These are phyloP conservation scores for Cladorrhinum samala DNA, from an alignment of 495 filamentous ascomycete genomes.

Conservation along the genomic window DNA sequence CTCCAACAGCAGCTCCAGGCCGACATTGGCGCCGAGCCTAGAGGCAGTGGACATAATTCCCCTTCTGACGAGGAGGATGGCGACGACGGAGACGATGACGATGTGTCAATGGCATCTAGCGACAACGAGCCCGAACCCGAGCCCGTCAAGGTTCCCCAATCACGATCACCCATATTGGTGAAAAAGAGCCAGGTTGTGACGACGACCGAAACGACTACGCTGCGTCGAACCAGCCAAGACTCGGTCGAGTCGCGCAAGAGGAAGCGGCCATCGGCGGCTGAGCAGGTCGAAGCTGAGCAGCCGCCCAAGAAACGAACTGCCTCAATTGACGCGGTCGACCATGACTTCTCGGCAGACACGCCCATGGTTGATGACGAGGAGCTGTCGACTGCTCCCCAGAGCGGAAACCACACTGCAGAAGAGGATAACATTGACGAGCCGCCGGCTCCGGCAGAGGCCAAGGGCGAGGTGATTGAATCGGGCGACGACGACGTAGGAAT, in stretches of 20 bases:
- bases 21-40: slow-evolving; percentile 29
- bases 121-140: slow-evolving; percentile 28
- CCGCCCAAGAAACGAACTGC: slow-evolving; percentile 54
- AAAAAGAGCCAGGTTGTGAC: slow-evolving; percentile 23
- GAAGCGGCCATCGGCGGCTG: slow-evolving; percentile 42
- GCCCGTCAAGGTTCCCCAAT: slow-evolving; percentile 9
- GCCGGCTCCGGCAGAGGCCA: slow-evolving; percentile 12
- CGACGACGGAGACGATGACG: slow-evolving; percentile 34
- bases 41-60: slow-evolving; percentile 33
- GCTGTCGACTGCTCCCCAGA: slow-evolving; percentile 33
- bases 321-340: slow-evolving; percentile 33
- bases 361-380: slow-evolving; percentile 39
- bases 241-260: slow-evolving; percentile 44
- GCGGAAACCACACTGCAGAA: slow-evolving; percentile 36
- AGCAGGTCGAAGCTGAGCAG: slow-evolving; percentile 43
- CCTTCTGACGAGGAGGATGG: slow-evolving; percentile 42
- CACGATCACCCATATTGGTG: slow-evolving; percentile 18
- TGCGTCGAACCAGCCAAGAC: slow-evolving; percentile 13
- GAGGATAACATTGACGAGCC: slow-evolving; percentile 31
- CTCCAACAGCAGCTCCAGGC: slow-evolving; percentile 44
- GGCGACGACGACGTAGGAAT: slow-evolving; percentile 23
- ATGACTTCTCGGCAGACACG: slow-evolving; percentile 29
- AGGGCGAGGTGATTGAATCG: slow-evolving; percentile 22
- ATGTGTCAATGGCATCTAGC: slow-evolving; percentile 29
- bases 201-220: slow-evolving; percentile 12